Evolutionary conservation across 2,329 filamentous ascomycete genomes (phyloP), one percentile per base, ranked within the genome.

Genomic region (Fusarium oligoseptatum): DNA sequence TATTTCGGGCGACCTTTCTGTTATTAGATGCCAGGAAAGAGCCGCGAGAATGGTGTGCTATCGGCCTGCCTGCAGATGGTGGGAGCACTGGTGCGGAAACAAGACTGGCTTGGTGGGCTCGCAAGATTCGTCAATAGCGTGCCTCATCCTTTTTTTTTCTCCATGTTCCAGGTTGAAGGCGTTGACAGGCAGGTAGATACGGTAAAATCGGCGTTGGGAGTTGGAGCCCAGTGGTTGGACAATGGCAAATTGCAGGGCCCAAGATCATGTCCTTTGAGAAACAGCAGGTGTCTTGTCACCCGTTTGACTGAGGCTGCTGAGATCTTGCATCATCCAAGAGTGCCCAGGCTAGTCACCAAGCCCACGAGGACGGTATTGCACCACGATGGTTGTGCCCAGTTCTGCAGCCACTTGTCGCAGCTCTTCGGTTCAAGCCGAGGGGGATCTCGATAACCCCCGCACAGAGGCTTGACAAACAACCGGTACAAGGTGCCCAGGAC

Each of bases 381-480:
- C 63, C 72, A 63, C 63, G 41, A 68, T 73, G 50, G 58, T 67
- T 56, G 43, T 20, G 39, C 71, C 62, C 39, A 43, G 39, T 36
- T 69, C 39, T 65, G 43, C 61, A 52, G 58, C 70, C 39, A 36
- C 66, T 73, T 62, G 70, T 73, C 58, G 56, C 70, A 68, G 57
- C 60, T 67, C 43, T 24, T 75, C 73, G 73, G 70, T 62, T 58
- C 66, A 75, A 62, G 70, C 72, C 70, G 72, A 75, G 39, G 57
- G 43, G 20, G 24, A 65, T 52, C 45, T 65, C 72, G 45, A 58
- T 64, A 36, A 65, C 41, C 60, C 50, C 64, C 63, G 55, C 39
- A 63, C 36, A 67, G 45, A 60, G 57, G 66, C 32, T 69, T 70
- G 68, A 39, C 60, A 64, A 63, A 60, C 50, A 70, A 73, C 58